These are phyloP conservation scores for Lathyrus aphaca DNA, from an alignment of 306 rosid genomes.

Conservation along the genomic window DNA sequence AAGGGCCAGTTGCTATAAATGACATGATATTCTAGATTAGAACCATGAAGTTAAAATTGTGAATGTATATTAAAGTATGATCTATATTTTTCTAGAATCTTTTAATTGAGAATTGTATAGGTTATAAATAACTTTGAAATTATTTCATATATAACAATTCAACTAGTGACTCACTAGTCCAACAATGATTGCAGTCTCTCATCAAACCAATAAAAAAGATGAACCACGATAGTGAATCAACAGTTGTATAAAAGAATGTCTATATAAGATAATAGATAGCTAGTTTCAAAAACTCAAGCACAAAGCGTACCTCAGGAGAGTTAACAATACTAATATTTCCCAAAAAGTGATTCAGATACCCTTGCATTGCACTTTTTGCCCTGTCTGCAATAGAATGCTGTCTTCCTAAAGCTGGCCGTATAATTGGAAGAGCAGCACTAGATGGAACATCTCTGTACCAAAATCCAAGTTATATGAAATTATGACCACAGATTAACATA, in stretches of 20 bases:
- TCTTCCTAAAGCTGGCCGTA: slow-evolving; percentile 93
- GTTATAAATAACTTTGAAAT: not conserved
- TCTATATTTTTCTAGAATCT: not conserved
- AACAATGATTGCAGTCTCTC: not conserved
- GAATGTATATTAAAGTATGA: slow-evolving; percentile 10
- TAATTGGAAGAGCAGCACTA: slow-evolving; percentile 92
- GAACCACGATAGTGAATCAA: slow-evolving; percentile 22
- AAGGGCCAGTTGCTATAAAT: not conserved
- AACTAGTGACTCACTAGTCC: slow-evolving; percentile 3
- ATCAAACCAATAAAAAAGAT: not conserved
- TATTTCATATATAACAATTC: not conserved
- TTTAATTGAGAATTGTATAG: not conserved
- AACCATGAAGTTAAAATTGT: slow-evolving; percentile 1
- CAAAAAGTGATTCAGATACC: slow-evolving; percentile 93
- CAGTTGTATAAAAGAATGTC: slow-evolving; percentile 4
- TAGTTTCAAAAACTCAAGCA: slow-evolving; percentile 33
- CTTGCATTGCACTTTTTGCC: slow-evolving; percentile 95
- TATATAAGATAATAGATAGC: slow-evolving; percentile 13
- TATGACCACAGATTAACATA: slow-evolving; percentile 30
- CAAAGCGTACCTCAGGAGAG: slow-evolving; percentile 84
- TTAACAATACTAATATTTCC: slow-evolving; percentile 92
- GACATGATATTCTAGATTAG: not conserved
- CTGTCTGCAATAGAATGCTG: slow-evolving; percentile 90
- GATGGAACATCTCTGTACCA: slow-evolving; percentile 96
- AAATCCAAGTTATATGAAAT: slow-evolving; percentile 43